Base-by-base conservation (phyloP, 2,329 filamentous ascomycete genomes). In the Phialophora verrucosa region DNA sequence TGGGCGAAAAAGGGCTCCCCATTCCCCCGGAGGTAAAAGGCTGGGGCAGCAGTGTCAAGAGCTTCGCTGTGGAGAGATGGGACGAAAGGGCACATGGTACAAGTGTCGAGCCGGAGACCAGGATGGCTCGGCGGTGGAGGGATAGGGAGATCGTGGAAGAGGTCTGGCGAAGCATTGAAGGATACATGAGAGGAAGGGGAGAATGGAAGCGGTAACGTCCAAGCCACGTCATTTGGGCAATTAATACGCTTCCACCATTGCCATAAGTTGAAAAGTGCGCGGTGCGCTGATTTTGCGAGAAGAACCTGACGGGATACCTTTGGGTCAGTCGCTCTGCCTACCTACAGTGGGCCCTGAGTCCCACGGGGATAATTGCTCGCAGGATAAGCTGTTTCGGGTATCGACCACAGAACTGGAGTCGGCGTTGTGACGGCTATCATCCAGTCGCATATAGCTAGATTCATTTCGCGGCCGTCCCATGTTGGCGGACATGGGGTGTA, bases 61-160 rank as follows among this genome's bases (percentile, higher is more conserved):
- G 85, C 50, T 90, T 90, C 59, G 86, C 87, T 57, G 86, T 99
- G n/a, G 95, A 98, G 75, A 90, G 94, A 74, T 96, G 90, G 87
- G 89, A 83, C 62, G 81, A 83, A 67, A 80, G 82, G 72, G 76
- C 76, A 55, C 79, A 73, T 49, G 71, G 67, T 23, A 59, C 65
- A 12, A 69, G 51, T 64, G 76, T 67, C 73, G 70, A 68, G 27
- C 64, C 62, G 14, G 70, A 71, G 14, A 78, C 80, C 23, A 80
- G 78, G 4, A 75, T 76, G 50, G 74, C 76, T 64, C 80, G 88
- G 49, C 74, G 90, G 67, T 98, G 94, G 88, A 85, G 94, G 73
- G 95, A 99, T 79, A 86, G 93, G 59, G 95, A 98, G 81, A 89
- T 96, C 20, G 92, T 97, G 10, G 95, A 98, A 83, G 84, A 88